Evolutionary conservation across 2,329 filamentous ascomycete genomes (phyloP), one percentile per base, ranked within the genome.

Genomic region (Nannizziopsis barbatae): DNA sequence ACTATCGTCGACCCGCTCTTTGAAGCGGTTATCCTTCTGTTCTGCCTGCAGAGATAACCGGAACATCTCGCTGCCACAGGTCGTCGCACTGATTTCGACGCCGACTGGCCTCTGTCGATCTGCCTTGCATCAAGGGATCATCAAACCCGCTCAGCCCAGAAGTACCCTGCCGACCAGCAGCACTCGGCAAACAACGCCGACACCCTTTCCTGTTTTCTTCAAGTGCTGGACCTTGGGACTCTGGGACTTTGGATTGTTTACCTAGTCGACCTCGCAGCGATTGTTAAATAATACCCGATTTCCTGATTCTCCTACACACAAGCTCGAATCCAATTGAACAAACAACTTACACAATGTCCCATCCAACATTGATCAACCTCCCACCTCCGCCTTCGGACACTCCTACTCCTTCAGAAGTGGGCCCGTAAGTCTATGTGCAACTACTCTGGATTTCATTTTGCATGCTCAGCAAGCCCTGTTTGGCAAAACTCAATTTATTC

Each of bases 381-480:
- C 87, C 87, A 39, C 85, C 86, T 53, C 83, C 86, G 50, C 80
- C 83, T 15, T 89, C 86, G 32, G 84, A 86, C 54, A 83, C 86
- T 47, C 84, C 86, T 55, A 95, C 88, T 17, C 89, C 88, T 30
- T 89, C 84, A 47, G 89, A 95, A 60, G 83, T 86, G 69, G 71
- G 71, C 52, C 89, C 89, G 86, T 94, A 76, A 71, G 84, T 74
- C 43, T 27, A 27, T 27, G 22, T 27, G 22, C 22, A 27, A 27
- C 22, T 27, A 27, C 7, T 44, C 22, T 22, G 38, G 18, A 7
- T 40, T 35, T 39, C 46, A 49, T 8, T 50, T 51, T 41, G 52
- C 49, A 18, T 50, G 41, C 4, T 37, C n/a, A 20, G 20, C 45
- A 10, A 42, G 9, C 17, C 35, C 2, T 27, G 22, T 27, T 32